Evolutionary conservation across 2,329 filamentous ascomycete genomes (phyloP).

Genomic region (Nemania sp.): DNA sequence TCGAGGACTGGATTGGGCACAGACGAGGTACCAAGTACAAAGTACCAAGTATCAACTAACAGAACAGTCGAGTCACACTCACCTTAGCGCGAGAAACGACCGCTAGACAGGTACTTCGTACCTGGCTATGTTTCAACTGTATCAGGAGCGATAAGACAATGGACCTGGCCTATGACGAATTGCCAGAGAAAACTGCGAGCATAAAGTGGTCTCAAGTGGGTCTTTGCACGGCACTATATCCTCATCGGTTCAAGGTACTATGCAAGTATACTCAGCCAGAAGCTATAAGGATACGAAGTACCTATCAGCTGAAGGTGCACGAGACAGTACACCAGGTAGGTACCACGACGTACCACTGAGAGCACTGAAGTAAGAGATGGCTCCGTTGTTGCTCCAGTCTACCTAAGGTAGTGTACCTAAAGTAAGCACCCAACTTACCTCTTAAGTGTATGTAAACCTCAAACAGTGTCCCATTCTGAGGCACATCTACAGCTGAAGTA

Average conservation of each 20-base stretch:
- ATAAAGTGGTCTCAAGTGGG: not conserved
- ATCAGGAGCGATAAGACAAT: slow-evolving; percentile 26
- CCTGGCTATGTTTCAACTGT: not conserved
- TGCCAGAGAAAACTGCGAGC: slow-evolving; percentile 9
- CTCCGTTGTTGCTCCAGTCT: too few species aligned
- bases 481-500: too few species aligned
- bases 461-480: too few species aligned
- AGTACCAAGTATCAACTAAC: too few species aligned
- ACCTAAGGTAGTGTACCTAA: too few species aligned
- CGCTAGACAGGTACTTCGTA: not conserved
- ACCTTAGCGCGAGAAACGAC: slow-evolving; percentile 6
- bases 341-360: too few species aligned
- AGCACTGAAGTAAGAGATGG: too few species aligned
- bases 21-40: not conserved
- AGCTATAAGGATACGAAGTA: not conserved
- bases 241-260: slow-evolving; percentile 13
- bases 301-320: not conserved
- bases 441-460: too few species aligned
- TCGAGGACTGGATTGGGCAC: slow-evolving; percentile 30
- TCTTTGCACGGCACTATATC: slow-evolving; percentile 7
- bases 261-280: slow-evolving; percentile 1
- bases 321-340: too few species aligned
- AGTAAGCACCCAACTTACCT: too few species aligned
- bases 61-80: too few species aligned
- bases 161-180: slow-evolving; percentile 36